These are phyloP conservation scores for Dothiorella sarmentorum DNA, from an alignment of 2,329 filamentous ascomycete species.

Conservation along the genomic window DNA sequence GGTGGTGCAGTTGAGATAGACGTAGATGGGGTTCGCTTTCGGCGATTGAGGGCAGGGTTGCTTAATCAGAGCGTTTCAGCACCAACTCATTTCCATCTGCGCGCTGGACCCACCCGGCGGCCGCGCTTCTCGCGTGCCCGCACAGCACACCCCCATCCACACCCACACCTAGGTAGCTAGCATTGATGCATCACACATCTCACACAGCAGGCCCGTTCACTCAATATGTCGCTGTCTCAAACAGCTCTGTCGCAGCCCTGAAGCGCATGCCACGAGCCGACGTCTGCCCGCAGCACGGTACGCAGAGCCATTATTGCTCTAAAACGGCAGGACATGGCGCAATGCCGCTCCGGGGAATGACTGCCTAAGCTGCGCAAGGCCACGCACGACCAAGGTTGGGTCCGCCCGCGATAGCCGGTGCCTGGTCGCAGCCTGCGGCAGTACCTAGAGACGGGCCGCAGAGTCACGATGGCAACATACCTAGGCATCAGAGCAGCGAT, in stretches of 20 bases:
- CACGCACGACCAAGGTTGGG: constrained; percentile 11
- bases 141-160: neutral
- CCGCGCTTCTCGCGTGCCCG: neutral
- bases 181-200: neutral
- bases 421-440: constrained; percentile 6
- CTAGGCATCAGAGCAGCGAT: constrained; percentile 4
- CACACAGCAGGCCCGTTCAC: neutral
- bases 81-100: neutral
- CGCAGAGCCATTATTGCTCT: too few relatives aligned
- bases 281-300: neutral
- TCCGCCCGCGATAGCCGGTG: constrained; percentile 14
- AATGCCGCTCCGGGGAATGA: neutral
- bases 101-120: neutral
- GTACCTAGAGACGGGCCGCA: neutral
- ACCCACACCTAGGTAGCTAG: neutral
- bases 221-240: neutral
- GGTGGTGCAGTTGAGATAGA: constrained; percentile 13
- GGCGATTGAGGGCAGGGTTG: constrained; percentile 8
- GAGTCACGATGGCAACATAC: constrained; percentile 14
- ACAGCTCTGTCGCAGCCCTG: neutral
- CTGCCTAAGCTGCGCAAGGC: neutral
- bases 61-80: constrained; percentile 11
- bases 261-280: neutral
- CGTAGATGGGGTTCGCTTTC: constrained; percentile 17
- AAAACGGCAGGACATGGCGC: constrained; percentile 7